Base-by-base conservation (phyloP, 148 eudicot species). In the Nyssa sinensis region DNA sequence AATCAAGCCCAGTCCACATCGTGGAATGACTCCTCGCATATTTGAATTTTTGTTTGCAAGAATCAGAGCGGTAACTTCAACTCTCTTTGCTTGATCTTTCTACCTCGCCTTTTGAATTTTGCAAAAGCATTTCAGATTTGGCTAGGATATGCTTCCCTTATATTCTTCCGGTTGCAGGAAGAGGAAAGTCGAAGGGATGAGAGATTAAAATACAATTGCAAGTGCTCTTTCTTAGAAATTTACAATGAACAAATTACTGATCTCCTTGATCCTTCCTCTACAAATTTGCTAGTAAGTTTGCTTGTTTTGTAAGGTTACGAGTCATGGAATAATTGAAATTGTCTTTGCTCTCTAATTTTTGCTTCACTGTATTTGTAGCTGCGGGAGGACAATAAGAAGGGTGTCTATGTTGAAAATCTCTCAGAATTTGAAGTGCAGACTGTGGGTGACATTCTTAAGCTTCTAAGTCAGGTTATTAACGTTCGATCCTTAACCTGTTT, bases 41-140 rank as follows among this genome's bases (percentile, higher is more conserved):
- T 95, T 95, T 84, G 99, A 95, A 70, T 95, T 88, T 77, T 89
- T 95, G 82, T 95, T 95, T 85, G 98, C 96, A 73, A 88, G 99
- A 84, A 95, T 95, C 30, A 89, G 87, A 83, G 99, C 96, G 77
- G 99, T 95, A 91, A 80, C 4, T 37, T 70, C 27, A 44, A 8
- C 5, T 49, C 64, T 41, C 60, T 59, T 77, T 59, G 21, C 19
- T 37, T 60, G 55, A 55, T 75, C 68, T 71, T 41, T 16, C 73
- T 49, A 28, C 49, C 33, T 33, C 57, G 62, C 35, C 12, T 72
- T 66, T 27, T 80, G 25, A 34, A 21, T 62, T 69, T 24, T 70
- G 31, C 69, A 24, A 11, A 44, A 57, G 63, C 23, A 68, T 59
- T 64, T 10, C 66, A 6, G 41, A 55, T 74, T 7, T 59, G 62